These are phyloP conservation scores for Conoideocrella luteorostrata DNA, from an alignment of 2,329 filamentous ascomycete species.

Conservation along the genomic window DNA sequence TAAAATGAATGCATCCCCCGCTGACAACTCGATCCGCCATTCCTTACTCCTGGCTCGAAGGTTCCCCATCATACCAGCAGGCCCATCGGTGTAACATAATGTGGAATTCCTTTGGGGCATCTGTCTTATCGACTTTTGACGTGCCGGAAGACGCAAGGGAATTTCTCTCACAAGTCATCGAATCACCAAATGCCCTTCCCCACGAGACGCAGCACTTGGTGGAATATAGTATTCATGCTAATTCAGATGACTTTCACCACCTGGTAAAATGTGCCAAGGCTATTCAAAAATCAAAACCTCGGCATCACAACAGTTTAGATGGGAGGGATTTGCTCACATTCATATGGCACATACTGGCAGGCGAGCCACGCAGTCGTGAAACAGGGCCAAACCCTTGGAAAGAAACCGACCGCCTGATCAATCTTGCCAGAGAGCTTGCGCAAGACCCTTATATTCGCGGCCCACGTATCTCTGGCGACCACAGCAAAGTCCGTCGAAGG, in stretches of 20 bases:
- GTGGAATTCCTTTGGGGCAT: not conserved
- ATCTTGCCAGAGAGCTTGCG: slow-evolving; percentile 22
- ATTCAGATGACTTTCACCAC: slow-evolving; percentile 27
- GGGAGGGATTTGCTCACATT: slow-evolving; percentile 28
- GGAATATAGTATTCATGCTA: slow-evolving; percentile 24
- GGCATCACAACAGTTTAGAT: slow-evolving; percentile 18
- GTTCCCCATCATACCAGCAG: no score
- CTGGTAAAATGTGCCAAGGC: slow-evolving; percentile 27
- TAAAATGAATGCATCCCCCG: no score
- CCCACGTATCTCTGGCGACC: not conserved
- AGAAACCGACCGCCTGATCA: slow-evolving; percentile 29
- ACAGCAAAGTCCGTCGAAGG: not conserved
- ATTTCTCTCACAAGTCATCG: slow-evolving; percentile 26
- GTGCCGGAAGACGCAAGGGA: slow-evolving; percentile 22
- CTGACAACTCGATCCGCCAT: no score
- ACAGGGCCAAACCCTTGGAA: slow-evolving; percentile 21
- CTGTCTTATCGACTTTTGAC: slow-evolving; percentile 24
- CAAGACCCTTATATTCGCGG: slow-evolving; percentile 14
- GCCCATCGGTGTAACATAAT: no score
- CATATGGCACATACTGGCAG: slow-evolving; percentile 19
- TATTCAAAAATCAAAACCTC: slow-evolving; percentile 14
- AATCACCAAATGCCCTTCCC: slow-evolving; percentile 17
- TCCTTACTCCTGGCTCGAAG: no score
- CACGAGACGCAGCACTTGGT: slow-evolving; percentile 22
- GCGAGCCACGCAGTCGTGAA: slow-evolving; percentile 5